Conservation (phyloP, 768 basidiomycete species). For the Naganishia antarctica region DNA sequence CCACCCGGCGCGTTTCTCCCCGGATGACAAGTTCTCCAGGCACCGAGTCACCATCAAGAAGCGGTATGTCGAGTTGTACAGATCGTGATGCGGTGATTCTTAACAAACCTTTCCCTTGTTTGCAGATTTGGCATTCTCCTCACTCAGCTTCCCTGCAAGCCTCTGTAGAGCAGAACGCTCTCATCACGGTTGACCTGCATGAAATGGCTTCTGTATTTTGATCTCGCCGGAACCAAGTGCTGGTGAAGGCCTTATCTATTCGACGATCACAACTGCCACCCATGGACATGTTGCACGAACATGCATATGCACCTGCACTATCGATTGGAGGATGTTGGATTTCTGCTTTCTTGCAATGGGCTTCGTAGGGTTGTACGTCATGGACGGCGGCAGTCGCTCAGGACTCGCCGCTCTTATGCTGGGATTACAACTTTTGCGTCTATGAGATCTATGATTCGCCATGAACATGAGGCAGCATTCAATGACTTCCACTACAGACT, state of each 20-base stretch:
- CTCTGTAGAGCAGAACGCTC: conserved; percentile 58
- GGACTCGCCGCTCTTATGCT: too few species aligned
- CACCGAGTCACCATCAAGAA: conserved; percentile 97
- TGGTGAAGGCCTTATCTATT: conserved; percentile 11
- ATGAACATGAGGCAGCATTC: too few species aligned
- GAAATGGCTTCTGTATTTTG: not conserved
- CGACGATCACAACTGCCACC: not conserved
- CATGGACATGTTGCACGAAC: not conserved
- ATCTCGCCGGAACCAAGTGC: conserved; percentile 24
- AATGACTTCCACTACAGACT: not conserved
- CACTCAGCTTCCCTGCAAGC: conserved; percentile 83
- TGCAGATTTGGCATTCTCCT: conserved; percentile 68
- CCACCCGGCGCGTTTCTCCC: conserved; percentile 97
- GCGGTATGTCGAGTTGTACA: conserved; percentile 51
- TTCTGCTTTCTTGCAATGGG: too few species aligned
- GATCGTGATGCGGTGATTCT: not conserved
- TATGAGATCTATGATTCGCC: too few species aligned
- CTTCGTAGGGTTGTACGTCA: too few species aligned
- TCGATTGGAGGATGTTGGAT: too few species aligned
- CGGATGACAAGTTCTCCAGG: conserved; percentile 97
- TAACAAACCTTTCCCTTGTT: not conserved
- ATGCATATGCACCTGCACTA: too few species aligned
- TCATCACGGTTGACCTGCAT: not conserved
- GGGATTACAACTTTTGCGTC: too few species aligned
- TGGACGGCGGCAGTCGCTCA: too few species aligned